A percentile compares a stretch with the other conserved stretches of the same genome.
Conservation (phyloP, 306 rosid genomes). For the Cajanus cajan region DNA sequence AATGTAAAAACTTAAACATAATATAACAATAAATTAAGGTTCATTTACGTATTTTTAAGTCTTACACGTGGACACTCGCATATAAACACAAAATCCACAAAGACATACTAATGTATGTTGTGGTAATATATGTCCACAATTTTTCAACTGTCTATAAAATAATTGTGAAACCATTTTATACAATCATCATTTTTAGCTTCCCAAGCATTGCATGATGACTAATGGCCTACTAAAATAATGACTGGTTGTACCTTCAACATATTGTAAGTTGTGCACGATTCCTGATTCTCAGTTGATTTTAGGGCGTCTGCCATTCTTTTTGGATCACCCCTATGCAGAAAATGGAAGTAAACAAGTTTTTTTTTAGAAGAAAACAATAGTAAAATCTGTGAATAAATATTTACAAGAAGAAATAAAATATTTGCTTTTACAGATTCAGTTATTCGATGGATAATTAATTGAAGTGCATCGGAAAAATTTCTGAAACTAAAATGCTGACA, state of each 20-base stretch:
- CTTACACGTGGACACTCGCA: background rate
- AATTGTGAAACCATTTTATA: background rate
- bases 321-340: slow-evolving; percentile 58
- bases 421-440: background rate
- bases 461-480: slow-evolving; percentile 19
- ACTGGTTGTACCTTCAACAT: slow-evolving; percentile 64
- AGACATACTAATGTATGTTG: background rate
- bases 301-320: slow-evolving; percentile 56
- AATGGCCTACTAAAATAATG: too few relatives aligned
- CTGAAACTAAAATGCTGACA: background rate
- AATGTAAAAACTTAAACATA: background rate
- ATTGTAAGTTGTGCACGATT: slow-evolving; percentile 78
- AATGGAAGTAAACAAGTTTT: background rate
- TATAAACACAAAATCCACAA: background rate
- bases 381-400: background rate
- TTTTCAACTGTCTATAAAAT: too few relatives aligned
- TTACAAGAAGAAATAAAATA: background rate
- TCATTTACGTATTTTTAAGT: background rate
- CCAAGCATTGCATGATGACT: background rate
- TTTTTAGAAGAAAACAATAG: background rate
- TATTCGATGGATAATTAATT: slow-evolving; percentile 5
- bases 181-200: background rate
- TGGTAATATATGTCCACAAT: too few relatives aligned
- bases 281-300: slow-evolving; percentile 58
- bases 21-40: background rate